Evolutionary conservation across 179 eudicot genomes (phyloP).

Genomic region (Camellia oleifera): DNA sequence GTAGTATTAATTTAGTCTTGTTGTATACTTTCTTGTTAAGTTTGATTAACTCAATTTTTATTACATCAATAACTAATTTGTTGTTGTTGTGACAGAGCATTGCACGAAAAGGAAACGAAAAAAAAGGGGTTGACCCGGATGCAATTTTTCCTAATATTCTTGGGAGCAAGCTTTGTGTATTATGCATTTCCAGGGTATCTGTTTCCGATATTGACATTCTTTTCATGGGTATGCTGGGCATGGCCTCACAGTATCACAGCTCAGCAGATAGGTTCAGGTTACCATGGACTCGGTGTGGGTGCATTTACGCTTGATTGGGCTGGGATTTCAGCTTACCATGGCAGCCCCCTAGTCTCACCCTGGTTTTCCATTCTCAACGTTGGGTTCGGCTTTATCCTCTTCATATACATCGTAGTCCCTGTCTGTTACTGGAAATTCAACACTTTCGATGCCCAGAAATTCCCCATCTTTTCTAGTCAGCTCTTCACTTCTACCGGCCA

Average conservation of each 20-base stretch:
- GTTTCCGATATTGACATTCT: constrained; percentile 80
- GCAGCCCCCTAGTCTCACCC: constrained; percentile 88
- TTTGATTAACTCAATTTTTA: neutral
- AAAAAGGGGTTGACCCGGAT: constrained; percentile 73
- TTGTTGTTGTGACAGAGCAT: constrained; percentile 59
- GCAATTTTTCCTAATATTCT: constrained; percentile 76
- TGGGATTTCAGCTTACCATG: constrained; percentile 92
- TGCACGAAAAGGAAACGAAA: constrained; percentile 81
- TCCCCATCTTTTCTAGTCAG: constrained; percentile 85
- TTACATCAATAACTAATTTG: neutral
- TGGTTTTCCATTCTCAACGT: constrained; percentile 85
- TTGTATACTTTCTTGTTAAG: neutral
- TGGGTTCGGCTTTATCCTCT: constrained; percentile 90
- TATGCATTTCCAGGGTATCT: constrained; percentile 91
- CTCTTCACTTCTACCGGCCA: constrained; percentile 72
- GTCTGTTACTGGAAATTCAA: constrained; percentile 94
- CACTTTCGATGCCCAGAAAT: constrained; percentile 79
- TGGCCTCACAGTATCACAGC: constrained; percentile 91
- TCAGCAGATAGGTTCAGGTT: constrained; percentile 96
- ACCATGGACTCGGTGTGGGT: constrained; percentile 91
- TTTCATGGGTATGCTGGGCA: constrained; percentile 98
- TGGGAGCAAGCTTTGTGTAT: constrained; percentile 73
- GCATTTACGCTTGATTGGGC: constrained; percentile 99
- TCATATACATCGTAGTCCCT: constrained; percentile 80
- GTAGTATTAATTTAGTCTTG: neutral